A percentile compares a stretch with the other conserved stretches of the same genome.
Conservation (phyloP, 331 rosid species). For the Saraca asoca region DNA sequence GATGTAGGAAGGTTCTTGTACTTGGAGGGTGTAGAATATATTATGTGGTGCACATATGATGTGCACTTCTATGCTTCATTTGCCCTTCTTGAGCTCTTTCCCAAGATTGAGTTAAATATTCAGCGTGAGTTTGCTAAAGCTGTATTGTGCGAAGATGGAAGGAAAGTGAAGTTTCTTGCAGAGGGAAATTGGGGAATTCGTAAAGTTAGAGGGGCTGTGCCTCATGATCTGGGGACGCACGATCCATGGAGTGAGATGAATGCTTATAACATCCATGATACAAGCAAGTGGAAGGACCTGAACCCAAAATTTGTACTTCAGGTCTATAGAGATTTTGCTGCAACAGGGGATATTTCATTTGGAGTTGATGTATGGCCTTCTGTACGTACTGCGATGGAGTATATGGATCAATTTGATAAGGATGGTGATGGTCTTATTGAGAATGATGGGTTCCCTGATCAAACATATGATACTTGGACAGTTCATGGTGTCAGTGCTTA, state of each 20-base stretch:
- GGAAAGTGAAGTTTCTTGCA: slow-evolving; percentile 86
- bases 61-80: slow-evolving; percentile 97
- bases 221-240: slow-evolving; percentile 96
- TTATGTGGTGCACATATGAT: slow-evolving; percentile 99
- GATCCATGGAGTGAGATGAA: slow-evolving; percentile 98
- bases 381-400: slow-evolving; percentile 93
- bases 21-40: slow-evolving; percentile 95
- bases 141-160: slow-evolving; percentile 89
- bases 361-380: slow-evolving; percentile 99
- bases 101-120: slow-evolving; percentile 84
- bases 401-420: slow-evolving; percentile 89
- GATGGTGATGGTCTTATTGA: slow-evolving; percentile 90
- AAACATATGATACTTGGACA: slow-evolving; percentile 96
- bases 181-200: slow-evolving; percentile 95
- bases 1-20: slow-evolving; percentile 95
- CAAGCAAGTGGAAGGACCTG: slow-evolving; percentile 96
- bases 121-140: slow-evolving; percentile 97
- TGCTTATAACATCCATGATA: slow-evolving; percentile 93
- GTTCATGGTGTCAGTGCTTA: slow-evolving; percentile 97
- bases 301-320: slow-evolving; percentile 96
- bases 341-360: slow-evolving; percentile 88
- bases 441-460: slow-evolving; percentile 97
- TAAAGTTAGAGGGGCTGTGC: slow-evolving; percentile 92
- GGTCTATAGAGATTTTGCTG: slow-evolving; percentile 88
- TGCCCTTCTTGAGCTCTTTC: slow-evolving; percentile 94